Conservation (phyloP, 495 filamentous ascomycete genomes). For the Hypoxylon trugodes region DNA sequence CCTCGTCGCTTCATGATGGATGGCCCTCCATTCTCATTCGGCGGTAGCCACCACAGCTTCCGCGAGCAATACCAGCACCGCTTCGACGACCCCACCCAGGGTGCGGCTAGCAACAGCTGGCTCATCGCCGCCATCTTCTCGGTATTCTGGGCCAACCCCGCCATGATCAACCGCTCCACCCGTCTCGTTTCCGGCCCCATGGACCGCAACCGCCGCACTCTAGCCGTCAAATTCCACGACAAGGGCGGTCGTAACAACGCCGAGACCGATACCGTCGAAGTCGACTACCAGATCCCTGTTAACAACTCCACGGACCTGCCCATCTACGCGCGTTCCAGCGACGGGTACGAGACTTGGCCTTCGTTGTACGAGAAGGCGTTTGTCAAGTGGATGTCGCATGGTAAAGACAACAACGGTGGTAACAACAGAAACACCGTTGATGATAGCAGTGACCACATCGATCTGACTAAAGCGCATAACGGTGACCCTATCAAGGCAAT, state of each 20-base stretch:
- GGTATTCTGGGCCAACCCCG: slow-evolving; percentile 48
- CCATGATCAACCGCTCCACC: slow-evolving; percentile 41
- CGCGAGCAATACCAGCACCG: slow-evolving; percentile 35
- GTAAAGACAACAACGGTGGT: slow-evolving; percentile 15
- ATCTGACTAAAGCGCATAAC: slow-evolving; percentile 44
- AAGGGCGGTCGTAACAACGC: slow-evolving; percentile 52
- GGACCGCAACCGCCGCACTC: slow-evolving; percentile 18
- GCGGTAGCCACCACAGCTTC: slow-evolving; percentile 20
- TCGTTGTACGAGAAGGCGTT: slow-evolving; percentile 55
- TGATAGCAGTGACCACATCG: too few relatives aligned
- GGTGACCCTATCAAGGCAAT: slow-evolving; percentile 52
- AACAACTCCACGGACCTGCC: slow-evolving; percentile 49
- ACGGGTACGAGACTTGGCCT: slow-evolving; percentile 48
- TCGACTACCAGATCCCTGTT: slow-evolving; percentile 48
- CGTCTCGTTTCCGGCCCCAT: slow-evolving; percentile 1
- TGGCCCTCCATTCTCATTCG: slow-evolving; percentile 16
- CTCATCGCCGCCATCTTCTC: slow-evolving; percentile 49
- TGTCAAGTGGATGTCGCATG: slow-evolving; percentile 44
- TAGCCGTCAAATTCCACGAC: slow-evolving; percentile 46
- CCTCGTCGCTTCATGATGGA: slow-evolving; percentile 28
- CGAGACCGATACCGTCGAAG: slow-evolving; percentile 44
- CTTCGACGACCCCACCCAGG: slow-evolving; percentile 50
- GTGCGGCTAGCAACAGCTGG: slow-evolving; percentile 47
- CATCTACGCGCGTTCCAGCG: slow-evolving; percentile 48
- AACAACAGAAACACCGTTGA: too few relatives aligned